These are phyloP conservation scores for Rhizophagus sp. DNA, from an alignment of 192 early-diverging fungal species.

Conservation along the genomic window DNA sequence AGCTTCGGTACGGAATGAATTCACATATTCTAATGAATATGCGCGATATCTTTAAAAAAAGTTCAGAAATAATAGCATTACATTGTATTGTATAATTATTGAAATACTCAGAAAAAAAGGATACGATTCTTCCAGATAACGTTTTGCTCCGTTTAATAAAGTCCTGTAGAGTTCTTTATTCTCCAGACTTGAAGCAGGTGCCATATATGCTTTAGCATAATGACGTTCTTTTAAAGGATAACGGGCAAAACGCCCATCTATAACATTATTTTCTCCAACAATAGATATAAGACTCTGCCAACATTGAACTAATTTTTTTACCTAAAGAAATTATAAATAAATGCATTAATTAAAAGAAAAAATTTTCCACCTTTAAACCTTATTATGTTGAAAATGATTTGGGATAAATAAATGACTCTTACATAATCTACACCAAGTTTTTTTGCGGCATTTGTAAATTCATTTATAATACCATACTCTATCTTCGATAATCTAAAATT, in stretches of 20 bases:
- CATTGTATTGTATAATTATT: not conserved
- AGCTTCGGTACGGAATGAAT: conserved; percentile 63
- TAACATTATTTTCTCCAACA: conserved; percentile 41
- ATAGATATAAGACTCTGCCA: conserved; percentile 49
- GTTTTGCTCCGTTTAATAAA: conserved; percentile 45
- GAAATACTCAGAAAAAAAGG: conserved; percentile 23
- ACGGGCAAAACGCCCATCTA: conserved; percentile 38
- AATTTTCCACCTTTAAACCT: not conserved
- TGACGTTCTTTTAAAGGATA: conserved; percentile 45
- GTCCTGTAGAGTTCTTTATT: conserved; percentile 35
- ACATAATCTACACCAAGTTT: conserved; percentile 42
- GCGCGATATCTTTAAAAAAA: not conserved
- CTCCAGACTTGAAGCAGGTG: conserved; percentile 30
- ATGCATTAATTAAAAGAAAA: not conserved
- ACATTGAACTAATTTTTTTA: conserved; percentile 41
- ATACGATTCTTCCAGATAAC: conserved; percentile 58
- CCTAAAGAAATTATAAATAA: not conserved
- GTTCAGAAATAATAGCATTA: not conserved
- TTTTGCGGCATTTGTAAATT: conserved; percentile 45
- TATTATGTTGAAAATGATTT: not conserved
- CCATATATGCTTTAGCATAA: conserved; percentile 42
- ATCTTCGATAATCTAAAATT: conserved; percentile 38
- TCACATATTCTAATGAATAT: conserved; percentile 45
- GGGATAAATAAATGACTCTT: not conserved
- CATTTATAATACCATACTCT: conserved; percentile 40